Base-by-base conservation (phyloP, 306 rosid genomes). In the Benincasa hispida region DNA sequence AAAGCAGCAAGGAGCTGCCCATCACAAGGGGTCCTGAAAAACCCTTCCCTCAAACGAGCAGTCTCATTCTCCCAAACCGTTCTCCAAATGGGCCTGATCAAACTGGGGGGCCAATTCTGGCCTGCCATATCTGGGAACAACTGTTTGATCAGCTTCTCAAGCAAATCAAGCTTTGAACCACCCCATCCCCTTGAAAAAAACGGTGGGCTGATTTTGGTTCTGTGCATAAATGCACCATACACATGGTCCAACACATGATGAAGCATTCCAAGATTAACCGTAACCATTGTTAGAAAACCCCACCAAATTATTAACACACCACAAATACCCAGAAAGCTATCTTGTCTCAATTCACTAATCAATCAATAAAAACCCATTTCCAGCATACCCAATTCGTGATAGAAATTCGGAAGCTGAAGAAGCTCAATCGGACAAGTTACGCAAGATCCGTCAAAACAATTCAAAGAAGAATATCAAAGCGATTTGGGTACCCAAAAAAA, bases 181-280 rank as follows among this genome's bases (percentile, higher is more conserved):
- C 97, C 98, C 98, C 98, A 93, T 75, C 97, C 98, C 74, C 87
- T 55, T 2, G 98, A 91, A 63, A 93, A 93, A 62, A 93, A 93
- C 3, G 85, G 93, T 3, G 98, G 91, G 81, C 90, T 91, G 11
- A 93, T 82, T 83, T 81, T 93, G 12, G 96, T 83, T 66, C 98
- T 83, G 89, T 93, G 91, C 96, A 93, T 81, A 63, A 91, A 93
- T 66, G 98, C 97, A 55, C 98, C 97, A 56, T 93, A 90, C 1
- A 93, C 82, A 55, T 93, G 98, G 82, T 93, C 97, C 84, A 93
- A 74, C n/a, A 91, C 94, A 84, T 90, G 88, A 82, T 93, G 97
- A 59, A 93, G 93, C 88, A 84, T 80, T 55, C 98, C 97, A 45
- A 93, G 83, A 83, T 93, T 93, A 77, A 87, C 83, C 2, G 91